Conservation (phyloP, 208 protist genomes). For the Crithidia sp. region DNA sequence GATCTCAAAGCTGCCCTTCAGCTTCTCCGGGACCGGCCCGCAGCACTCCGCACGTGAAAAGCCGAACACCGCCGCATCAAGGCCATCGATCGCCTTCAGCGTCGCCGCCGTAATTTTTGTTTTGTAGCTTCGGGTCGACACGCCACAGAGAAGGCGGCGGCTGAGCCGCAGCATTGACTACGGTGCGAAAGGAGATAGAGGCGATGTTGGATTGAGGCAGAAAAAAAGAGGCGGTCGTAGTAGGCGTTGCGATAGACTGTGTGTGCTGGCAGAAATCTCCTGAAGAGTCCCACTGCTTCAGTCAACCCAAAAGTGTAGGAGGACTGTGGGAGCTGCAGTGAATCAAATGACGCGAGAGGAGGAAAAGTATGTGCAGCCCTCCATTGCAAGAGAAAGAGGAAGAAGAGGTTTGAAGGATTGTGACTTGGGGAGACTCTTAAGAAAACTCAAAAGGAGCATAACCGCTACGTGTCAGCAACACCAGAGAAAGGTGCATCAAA, state of each 20-base stretch:
- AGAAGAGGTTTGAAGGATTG: too few species aligned
- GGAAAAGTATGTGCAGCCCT: background rate
- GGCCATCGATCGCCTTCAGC: conserved; percentile 16
- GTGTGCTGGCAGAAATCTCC: background rate
- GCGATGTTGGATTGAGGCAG: too few species aligned
- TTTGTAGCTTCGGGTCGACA: conserved; percentile 7
- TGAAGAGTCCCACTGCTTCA: background rate
- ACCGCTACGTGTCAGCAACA: too few species aligned
- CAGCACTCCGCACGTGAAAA: conserved; percentile 18
- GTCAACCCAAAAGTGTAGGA: background rate
- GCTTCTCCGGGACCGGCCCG: conserved; percentile 5
- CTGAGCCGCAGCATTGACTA: background rate
- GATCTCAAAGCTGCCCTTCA: conserved; percentile 5
- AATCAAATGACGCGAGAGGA: background rate
- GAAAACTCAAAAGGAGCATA: too few species aligned
- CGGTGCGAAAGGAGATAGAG: too few species aligned
- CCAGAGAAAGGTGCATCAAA: too few species aligned
- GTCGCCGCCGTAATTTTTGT: background rate
- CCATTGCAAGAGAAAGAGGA: too few species aligned
- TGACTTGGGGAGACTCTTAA: too few species aligned
- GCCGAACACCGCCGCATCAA: conserved; percentile 20
- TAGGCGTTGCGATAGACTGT: too few species aligned
- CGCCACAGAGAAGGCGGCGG: background rate
- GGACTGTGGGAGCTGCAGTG: too few species aligned
- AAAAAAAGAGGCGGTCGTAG: too few species aligned